Conservation (phyloP, 345 rosid genomes). For the Syzygium aqueum region DNA sequence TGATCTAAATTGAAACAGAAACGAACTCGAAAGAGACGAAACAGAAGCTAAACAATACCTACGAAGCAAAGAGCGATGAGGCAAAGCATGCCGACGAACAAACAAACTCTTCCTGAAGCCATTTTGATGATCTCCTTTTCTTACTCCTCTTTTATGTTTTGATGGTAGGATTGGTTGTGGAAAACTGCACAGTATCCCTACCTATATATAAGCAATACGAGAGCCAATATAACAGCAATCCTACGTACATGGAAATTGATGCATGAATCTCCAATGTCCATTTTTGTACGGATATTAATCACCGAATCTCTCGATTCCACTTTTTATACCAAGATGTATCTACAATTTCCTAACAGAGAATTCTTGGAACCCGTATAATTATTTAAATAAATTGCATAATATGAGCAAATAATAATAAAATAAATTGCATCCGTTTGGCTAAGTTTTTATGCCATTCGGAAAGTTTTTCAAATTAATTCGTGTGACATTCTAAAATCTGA, state of each 20-base stretch:
- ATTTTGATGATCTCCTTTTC: neutral
- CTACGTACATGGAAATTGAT: neutral
- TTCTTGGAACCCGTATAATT: neutral
- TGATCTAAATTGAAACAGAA: neutral
- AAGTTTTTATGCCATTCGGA: neutral
- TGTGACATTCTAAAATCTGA: too few relatives aligned
- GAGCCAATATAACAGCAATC: neutral
- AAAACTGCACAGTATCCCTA: neutral
- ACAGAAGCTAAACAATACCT: neutral
- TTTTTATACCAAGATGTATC: neutral
- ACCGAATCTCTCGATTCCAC: neutral
- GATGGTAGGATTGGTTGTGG: neutral
- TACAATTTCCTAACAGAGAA: neutral
- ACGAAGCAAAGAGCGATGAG: neutral
- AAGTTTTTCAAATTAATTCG: neutral
- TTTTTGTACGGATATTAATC: neutral
- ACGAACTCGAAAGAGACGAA: neutral
- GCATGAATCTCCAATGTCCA: neutral
- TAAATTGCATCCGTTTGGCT: neutral
- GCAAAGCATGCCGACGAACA: neutral
- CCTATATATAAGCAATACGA: neutral
- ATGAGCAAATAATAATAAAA: too few relatives aligned
- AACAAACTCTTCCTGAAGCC: neutral
- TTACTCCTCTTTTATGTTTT: neutral
- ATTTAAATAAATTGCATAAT: too few relatives aligned